Base-by-base conservation (phyloP, 495 filamentous ascomycete genomes). In the Trichoderma virens region DNA sequence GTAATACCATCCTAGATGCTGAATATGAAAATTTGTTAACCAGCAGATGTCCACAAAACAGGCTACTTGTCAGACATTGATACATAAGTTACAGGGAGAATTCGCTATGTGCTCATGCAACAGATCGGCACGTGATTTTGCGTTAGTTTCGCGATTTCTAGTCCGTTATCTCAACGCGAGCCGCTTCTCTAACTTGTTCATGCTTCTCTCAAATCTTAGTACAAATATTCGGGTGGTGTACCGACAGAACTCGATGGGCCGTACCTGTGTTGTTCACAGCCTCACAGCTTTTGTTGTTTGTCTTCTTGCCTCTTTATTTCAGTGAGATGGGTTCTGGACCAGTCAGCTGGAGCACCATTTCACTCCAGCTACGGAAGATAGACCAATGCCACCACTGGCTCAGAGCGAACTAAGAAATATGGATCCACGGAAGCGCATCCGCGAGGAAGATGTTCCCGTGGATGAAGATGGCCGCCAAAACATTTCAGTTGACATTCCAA, bases 51-150 rank as follows among this genome's bases (percentile, higher is more conserved):
- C n/a, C n/a, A n/a, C n/a, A n/a, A n/a, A n/a, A n/a, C n/a, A n/a
- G n/a, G n/a, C n/a, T n/a, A n/a, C n/a, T n/a, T n/a, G n/a, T n/a
- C n/a, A n/a, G n/a, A n/a, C n/a, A n/a, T n/a, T n/a, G n/a, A n/a
- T n/a, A n/a, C n/a, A n/a, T n/a, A n/a, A n/a, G n/a, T n/a, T n/a
- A n/a, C n/a, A n/a, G n/a, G n/a, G n/a, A n/a, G n/a, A n/a, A n/a
- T n/a, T n/a, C n/a, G n/a, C n/a, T n/a, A n/a, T n/a, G n/a, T n/a
- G n/a, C n/a, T n/a, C n/a, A n/a, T n/a, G n/a, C n/a, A n/a, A n/a
- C n/a, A n/a, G n/a, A n/a, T n/a, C n/a, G 14, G 23, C 51, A 56
- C 51, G 51, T 56, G 51, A 56, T 56, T 47, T 6, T 56, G 51
- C 27, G 23, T 56, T 56, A 30, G 27, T 56, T 56, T 56, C 51